Evolutionary conservation across 2,329 filamentous ascomycete genomes (phyloP).

Genomic region (Neodidymelliopsis sp.): DNA sequence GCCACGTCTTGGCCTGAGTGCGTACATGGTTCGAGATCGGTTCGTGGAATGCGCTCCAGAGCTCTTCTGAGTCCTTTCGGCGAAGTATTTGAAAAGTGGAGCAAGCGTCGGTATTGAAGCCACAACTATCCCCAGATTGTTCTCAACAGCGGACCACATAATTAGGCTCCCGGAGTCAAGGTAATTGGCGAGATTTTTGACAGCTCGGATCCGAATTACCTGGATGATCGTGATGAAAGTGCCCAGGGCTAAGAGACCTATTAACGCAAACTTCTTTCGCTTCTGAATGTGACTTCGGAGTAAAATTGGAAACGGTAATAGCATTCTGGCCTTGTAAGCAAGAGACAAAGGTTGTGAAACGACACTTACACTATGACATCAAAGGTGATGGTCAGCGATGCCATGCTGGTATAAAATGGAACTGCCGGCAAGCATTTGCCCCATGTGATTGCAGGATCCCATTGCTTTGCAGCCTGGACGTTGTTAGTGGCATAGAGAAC

Average conservation of each 20-base stretch:
- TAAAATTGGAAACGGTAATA: slow-evolving; percentile 23
- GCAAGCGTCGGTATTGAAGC: slow-evolving; percentile 22
- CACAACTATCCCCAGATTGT: slow-evolving; percentile 28
- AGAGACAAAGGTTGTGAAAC: too few species aligned
- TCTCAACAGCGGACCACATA: slow-evolving; percentile 28
- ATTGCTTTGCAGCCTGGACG: slow-evolving; percentile 19
- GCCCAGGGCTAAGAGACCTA: slow-evolving; percentile 22
- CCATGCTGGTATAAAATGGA: slow-evolving; percentile 25
- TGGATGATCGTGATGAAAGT: slow-evolving; percentile 28
- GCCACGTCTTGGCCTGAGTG: slow-evolving; percentile 4
- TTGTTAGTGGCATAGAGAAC: not conserved
- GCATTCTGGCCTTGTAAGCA: slow-evolving; percentile 13
- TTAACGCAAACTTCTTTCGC: slow-evolving; percentile 19
- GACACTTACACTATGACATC: slow-evolving; percentile 21
- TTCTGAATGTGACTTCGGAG: slow-evolving; percentile 22
- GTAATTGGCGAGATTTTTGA: slow-evolving; percentile 23
- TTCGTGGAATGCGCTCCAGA: slow-evolving; percentile 9
- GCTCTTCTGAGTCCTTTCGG: slow-evolving; percentile 24
- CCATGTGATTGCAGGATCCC: slow-evolving; percentile 20
- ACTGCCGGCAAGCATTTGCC: slow-evolving; percentile 23
- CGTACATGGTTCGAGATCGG: slow-evolving; percentile 16
- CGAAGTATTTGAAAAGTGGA: slow-evolving; percentile 24
- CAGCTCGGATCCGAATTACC: slow-evolving; percentile 20
- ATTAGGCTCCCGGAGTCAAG: slow-evolving; percentile 24
- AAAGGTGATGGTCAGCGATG: slow-evolving; percentile 21